Conservation (phyloP, 2,329 filamentous ascomycete genomes). For the Helminthosporium solani region DNA sequence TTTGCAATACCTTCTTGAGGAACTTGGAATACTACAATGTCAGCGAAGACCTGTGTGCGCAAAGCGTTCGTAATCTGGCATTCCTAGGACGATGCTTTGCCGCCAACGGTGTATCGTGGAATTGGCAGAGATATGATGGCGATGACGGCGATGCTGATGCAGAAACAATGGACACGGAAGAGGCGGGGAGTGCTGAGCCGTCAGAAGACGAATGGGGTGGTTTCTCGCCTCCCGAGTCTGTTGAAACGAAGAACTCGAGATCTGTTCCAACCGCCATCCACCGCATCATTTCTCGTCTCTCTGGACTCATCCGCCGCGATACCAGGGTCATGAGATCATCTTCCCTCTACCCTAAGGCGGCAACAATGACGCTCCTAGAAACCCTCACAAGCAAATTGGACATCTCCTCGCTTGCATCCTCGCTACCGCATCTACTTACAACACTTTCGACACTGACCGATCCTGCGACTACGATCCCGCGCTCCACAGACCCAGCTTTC, state of each 20-base stretch:
- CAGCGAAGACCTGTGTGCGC: constrained; percentile 72
- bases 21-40: constrained; percentile 64
- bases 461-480: constrained; percentile 68
- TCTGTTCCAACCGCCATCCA: constrained; percentile 57
- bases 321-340: constrained; percentile 60
- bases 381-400: constrained; percentile 66
- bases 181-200: constrained; percentile 14
- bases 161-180: constrained; percentile 44
- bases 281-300: constrained; percentile 77
- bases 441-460: constrained; percentile 85
- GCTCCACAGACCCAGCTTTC: constrained; percentile 70
- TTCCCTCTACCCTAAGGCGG: constrained; percentile 71
- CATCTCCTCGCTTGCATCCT: constrained; percentile 58
- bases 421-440: constrained; percentile 64
- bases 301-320: constrained; percentile 70
- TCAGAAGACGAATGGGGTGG: constrained; percentile 39
- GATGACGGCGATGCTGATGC: constrained; percentile 44
- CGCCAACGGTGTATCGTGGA: constrained; percentile 57
- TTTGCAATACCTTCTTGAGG: constrained; percentile 58
- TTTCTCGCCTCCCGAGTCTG: constrained; percentile 21
- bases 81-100: constrained; percentile 72
- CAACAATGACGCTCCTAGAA: constrained; percentile 72
- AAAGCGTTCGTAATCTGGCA: constrained; percentile 77
- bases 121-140: constrained; percentile 46
- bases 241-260: constrained; percentile 23